Evolutionary conservation across 495 filamentous ascomycete species (phyloP).

Genomic region (Penicillium psychrofluorescens): DNA sequence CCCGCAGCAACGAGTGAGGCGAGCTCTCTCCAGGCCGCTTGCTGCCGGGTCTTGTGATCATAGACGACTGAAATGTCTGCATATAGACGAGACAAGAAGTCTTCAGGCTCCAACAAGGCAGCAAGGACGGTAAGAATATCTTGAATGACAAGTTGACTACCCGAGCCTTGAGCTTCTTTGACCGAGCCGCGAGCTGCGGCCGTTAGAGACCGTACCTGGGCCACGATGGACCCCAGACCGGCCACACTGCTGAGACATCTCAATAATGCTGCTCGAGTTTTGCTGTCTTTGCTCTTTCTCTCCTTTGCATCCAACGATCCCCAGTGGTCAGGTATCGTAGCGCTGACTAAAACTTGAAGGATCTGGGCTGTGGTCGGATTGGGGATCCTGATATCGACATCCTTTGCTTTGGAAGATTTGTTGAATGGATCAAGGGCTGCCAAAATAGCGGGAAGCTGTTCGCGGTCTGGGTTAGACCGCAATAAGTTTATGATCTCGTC

Average conservation of each 20-base stretch:
- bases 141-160: constrained; percentile 17
- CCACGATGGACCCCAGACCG: constrained; percentile 63
- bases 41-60: constrained; percentile 27
- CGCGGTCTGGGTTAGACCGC: constrained; percentile 55
- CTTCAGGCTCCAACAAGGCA: constrained; percentile 47
- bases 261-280: constrained; percentile 42
- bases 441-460: constrained; percentile 46
- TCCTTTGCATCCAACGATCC: constrained; percentile 42
- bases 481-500: constrained; percentile 57
- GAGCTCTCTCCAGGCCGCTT: constrained; percentile 59
- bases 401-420: constrained; percentile 16
- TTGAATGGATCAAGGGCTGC: constrained; percentile 42
- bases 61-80: constrained; percentile 27
- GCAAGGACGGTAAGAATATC: constrained; percentile 42
- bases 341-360: constrained; percentile 58
- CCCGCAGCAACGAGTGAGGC: constrained; percentile 61
- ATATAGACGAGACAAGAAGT: constrained; percentile 50
- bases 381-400: constrained; percentile 56
- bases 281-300: constrained; percentile 21
- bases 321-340: constrained; percentile 76
- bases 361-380: constrained; percentile 61
- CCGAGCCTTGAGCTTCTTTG: constrained; percentile 22
- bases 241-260: constrained; percentile 63
- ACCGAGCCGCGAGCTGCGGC: constrained; percentile 17
- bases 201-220: constrained; percentile 51